A percentile compares a stretch with the other conserved stretches of the same genome.
Evolutionary conservation across 2,329 filamentous ascomycete species (phyloP).

Genomic region (Penicillium sp.): DNA sequence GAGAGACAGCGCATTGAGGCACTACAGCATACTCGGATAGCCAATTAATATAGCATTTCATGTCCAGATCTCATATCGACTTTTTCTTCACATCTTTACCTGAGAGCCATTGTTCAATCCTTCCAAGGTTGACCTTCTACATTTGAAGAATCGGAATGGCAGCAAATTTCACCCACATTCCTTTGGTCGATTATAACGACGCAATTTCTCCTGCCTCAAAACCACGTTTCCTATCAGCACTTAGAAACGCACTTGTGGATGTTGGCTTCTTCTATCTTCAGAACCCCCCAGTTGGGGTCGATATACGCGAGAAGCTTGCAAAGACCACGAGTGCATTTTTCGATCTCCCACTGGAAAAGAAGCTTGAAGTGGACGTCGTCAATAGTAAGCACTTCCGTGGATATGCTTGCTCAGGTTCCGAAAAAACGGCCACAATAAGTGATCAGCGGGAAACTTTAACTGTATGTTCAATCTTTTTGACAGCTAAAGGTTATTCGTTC

Average conservation of each 20-base stretch:
- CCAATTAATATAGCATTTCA: background rate
- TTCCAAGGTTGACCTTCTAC: background rate
- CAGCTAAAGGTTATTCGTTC: too few relatives aligned
- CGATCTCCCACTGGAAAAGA: too few relatives aligned
- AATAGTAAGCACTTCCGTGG: too few relatives aligned
- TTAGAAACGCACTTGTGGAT: slow-evolving; percentile 14
- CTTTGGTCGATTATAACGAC: background rate
- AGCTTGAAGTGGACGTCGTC: too few relatives aligned
- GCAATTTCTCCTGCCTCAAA: background rate
- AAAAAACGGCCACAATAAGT: too few relatives aligned
- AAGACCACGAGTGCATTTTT: too few relatives aligned
- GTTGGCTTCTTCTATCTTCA: slow-evolving; percentile 25
- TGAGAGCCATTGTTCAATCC: background rate
- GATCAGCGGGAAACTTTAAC: too few relatives aligned
- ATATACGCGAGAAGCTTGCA: slow-evolving; percentile 10
- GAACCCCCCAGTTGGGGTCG: slow-evolving; percentile 10
- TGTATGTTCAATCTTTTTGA: too few relatives aligned
- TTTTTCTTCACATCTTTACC: background rate
- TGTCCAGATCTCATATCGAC: background rate
- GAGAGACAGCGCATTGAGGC: too few relatives aligned
- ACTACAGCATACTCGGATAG: background rate
- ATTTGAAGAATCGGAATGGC: background rate
- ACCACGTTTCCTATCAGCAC: background rate
- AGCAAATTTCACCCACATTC: background rate
- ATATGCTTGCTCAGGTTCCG: too few relatives aligned